Conservation (phyloP, 371 early-diverging fungal genomes). For the Blakeslea trispora region DNA sequence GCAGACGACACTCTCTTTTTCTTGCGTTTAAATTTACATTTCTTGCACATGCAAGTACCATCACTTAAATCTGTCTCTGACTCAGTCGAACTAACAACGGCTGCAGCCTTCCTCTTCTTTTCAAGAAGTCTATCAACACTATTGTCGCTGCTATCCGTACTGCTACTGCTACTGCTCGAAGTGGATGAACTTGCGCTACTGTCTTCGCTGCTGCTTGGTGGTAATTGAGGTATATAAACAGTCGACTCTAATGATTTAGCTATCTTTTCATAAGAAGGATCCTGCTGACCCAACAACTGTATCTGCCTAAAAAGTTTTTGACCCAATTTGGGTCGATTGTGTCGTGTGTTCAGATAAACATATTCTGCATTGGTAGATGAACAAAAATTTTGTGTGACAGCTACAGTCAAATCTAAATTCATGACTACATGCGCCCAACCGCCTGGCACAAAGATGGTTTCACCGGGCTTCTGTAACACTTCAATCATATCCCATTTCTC, state of each 20-base stretch:
- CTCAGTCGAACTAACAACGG: conserved; percentile 51
- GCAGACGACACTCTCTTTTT: conserved; percentile 1
- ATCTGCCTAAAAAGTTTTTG: conserved; percentile 53
- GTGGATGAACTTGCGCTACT: conserved; percentile 42
- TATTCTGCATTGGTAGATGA: conserved; percentile 72
- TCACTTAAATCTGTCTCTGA: conserved; percentile 58
- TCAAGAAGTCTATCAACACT: not conserved
- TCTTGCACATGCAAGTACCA: conserved; percentile 64
- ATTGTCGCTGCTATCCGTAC: conserved; percentile 24
- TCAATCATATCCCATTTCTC: conserved; percentile 73
- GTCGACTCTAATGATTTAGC: conserved; percentile 51
- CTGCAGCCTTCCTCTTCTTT: conserved; percentile 20
- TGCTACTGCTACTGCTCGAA: conserved; percentile 33
- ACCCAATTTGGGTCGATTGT: conserved; percentile 72
- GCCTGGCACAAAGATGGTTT: conserved; percentile 85
- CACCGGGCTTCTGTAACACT: conserved; percentile 75
- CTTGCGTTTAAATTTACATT: conserved; percentile 59
- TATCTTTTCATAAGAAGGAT: conserved; percentile 44
- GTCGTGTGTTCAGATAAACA: conserved; percentile 72
- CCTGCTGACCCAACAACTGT: conserved; percentile 39
- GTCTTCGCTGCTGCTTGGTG: conserved; percentile 51
- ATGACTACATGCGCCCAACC: conserved; percentile 88
- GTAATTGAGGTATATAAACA: conserved; percentile 58
- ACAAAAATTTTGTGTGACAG: conserved; percentile 85
- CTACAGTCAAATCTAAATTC: conserved; percentile 80